Conservation (phyloP, 352 stramenopile species). For the Discostella stelligera region DNA sequence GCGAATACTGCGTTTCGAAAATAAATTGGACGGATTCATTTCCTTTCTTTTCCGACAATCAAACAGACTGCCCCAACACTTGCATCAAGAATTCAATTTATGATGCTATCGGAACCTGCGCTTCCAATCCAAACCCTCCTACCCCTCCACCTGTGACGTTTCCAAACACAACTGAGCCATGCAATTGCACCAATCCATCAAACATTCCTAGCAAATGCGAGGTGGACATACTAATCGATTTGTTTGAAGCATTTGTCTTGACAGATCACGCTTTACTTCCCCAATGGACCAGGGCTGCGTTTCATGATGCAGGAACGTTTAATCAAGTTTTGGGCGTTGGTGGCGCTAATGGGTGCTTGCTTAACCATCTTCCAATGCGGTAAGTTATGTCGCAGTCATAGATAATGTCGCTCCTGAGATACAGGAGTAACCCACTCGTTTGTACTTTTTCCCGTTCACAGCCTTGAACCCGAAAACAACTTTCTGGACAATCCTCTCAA, state of each 20-base stretch:
- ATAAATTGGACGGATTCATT: neutral
- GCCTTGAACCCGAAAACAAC: slow-evolving; percentile 14
- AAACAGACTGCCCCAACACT: slow-evolving; percentile 2
- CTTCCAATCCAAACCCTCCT: neutral
- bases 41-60: neutral
- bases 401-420: too few species aligned
- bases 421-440: too few species aligned
- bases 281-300: slow-evolving; percentile 11
- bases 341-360: slow-evolving; percentile 20
- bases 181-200: slow-evolving; percentile 6
- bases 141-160: neutral
- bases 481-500: slow-evolving; percentile 9
- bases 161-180: neutral
- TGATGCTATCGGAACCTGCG: slow-evolving; percentile 9
- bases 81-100: neutral
- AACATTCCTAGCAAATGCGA: slow-evolving; percentile 18
- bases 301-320: slow-evolving; percentile 24
- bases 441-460: neutral
- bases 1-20: too few species aligned
- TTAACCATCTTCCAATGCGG: slow-evolving; percentile 19
- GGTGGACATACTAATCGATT: slow-evolving; percentile 17
- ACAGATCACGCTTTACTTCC: neutral
- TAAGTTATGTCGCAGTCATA: too few species aligned
- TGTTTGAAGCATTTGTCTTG: slow-evolving; percentile 1
- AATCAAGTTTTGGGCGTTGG: slow-evolving; percentile 4